Percentiles rank a stretch among this genome's conserved stretches.
Evolutionary conservation across 805 yeast species (phyloP).

Genomic region (Ogataea ganodermae): DNA sequence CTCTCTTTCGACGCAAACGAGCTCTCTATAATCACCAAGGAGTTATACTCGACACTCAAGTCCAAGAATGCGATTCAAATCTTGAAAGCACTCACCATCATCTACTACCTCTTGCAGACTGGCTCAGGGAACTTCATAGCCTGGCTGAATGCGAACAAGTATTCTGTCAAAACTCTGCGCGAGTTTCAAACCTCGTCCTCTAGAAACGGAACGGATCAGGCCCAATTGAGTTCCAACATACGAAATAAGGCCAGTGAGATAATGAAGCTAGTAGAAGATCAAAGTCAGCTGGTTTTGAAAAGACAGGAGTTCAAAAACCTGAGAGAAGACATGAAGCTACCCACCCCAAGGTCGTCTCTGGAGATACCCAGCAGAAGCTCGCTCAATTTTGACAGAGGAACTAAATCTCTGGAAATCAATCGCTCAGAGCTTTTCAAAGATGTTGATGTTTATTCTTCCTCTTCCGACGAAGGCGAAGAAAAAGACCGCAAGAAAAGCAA

Average conservation of each 20-base stretch:
- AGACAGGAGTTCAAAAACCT: constrained; percentile 43
- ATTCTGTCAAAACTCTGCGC: constrained; percentile 27
- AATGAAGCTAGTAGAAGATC: constrained; percentile 34
- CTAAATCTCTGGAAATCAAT: constrained; percentile 34
- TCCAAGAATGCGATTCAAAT: constrained; percentile 41
- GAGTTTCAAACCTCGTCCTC: constrained; percentile 33
- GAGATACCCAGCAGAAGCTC: constrained; percentile 30
- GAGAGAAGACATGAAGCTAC: constrained; percentile 42
- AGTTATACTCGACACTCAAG: constrained; percentile 43
- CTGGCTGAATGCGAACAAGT: constrained; percentile 48
- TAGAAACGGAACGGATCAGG: constrained; percentile 21
- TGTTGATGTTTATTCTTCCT: constrained; percentile 14
- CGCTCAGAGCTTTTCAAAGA: constrained; percentile 24
- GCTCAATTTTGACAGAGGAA: constrained; percentile 9
- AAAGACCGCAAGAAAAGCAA: constrained; percentile 13
- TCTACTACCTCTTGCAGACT: constrained; percentile 51
- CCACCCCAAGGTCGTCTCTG: constrained; percentile 31
- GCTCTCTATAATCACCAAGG: constrained; percentile 40
- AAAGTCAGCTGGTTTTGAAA: constrained; percentile 39
- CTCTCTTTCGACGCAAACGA: constrained; percentile 45
- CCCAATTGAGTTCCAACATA: constrained; percentile 35
- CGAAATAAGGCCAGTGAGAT: constrained; percentile 40
- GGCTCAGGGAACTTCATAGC: constrained; percentile 53
- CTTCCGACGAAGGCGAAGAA: constrained; percentile 21
- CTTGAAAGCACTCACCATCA: constrained; percentile 53